Evolutionary conservation across 345 rosid species (phyloP), one percentile per base, ranked within the genome.

Genomic region (Punica granatum): DNA sequence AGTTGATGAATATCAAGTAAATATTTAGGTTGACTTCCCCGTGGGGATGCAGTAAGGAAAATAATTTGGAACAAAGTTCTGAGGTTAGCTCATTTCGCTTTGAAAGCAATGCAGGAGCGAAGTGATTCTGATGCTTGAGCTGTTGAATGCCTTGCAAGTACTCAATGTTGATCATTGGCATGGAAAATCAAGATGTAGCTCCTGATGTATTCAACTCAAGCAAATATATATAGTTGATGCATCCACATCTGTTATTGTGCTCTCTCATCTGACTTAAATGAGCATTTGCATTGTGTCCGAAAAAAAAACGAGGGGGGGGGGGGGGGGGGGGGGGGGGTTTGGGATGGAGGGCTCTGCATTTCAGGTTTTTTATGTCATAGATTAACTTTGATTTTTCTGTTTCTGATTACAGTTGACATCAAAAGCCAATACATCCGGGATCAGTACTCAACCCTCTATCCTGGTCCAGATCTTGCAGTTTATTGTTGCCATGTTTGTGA

Each of bases 401-500:
- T 0, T 65, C 37, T 74, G 51, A 44, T 51, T 72, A 58, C 82
- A 88, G 90, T 65, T 88, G 66, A 88, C 88, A 37, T 79, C 90
- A 3, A 74, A 74, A 4, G 71, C 79, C 8, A 78, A 79, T 65
- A 65, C 77, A 71, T 68, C 87, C 15, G 84, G 85, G 41, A 70
- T 65, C 51, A 72, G 70, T 39, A 64, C 63, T 42, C 93, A 88
- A 73, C 88, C 90, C 3, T 75, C 88, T 0, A 56, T 82, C 69
- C 74, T 63, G 33, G 44, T 78, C 73, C 93, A 82, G 67, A 60
- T 76, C 51, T 21, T 82, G 75, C 90, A 87, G 72, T 70, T 85
- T 63, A 33, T 82, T 36, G 60, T 83, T 39, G 90, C 85, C 56
- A 85, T 87, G 90, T 70, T 87, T 46, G 81, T 85, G 43, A 83